Base-by-base conservation (phyloP, 2,329 filamentous ascomycete genomes). In the Diaporthe sp. region DNA sequence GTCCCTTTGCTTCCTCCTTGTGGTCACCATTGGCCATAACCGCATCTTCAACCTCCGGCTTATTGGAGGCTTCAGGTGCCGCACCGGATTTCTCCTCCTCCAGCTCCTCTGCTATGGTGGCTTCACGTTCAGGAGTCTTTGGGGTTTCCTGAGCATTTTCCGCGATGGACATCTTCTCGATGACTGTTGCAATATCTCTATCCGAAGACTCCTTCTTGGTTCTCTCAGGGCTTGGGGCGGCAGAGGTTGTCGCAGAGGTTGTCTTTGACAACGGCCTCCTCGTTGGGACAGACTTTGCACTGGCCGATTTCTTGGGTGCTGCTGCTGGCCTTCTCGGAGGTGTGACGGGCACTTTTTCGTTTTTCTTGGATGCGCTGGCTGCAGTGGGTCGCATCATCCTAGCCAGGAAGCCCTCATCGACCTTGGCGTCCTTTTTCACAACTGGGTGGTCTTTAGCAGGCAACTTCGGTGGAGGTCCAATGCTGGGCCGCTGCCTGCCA, bases 341-440 rank as follows among this genome's bases (percentile, higher is more conserved):
- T 0, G 88, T 89, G 5, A 83, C 77, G 2, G 86, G 83, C 1
- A 81, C 81, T 83, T 94, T 94, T 7, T 94, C 92, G 3, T 89
- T 85, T 0, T 89, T 88, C 83, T 94, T 95, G 66, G 39, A 73
- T 53, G 73, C 73, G 37, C 69, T 73, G 59, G 90, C 86, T 58
- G 92, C 89, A 0, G 94, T 96, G 2, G 94, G 94, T 53, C 93
- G 87, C 91, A 93, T 95, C 93, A 96, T 95, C 70, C 94, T 90
- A n/a, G 93, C 93, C 35, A 96, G 84, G 83, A 96, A 96, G 19
- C 91, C 84, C 77, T 94, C 92, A 76, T 94, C 92, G 1, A 93
- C 86, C 25, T 89, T 88, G 61, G 86, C 86, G 35, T 88, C 85
- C 75, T 87, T 86, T 78, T 88, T 88, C 1, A 85, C 81, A 9